A percentile compares a stretch with the other conserved stretches of the same genome.
phyloP scores from a whole-genome alignment of 306 rosid genomes.

The Heteromeles arbutifolia region DNA sequence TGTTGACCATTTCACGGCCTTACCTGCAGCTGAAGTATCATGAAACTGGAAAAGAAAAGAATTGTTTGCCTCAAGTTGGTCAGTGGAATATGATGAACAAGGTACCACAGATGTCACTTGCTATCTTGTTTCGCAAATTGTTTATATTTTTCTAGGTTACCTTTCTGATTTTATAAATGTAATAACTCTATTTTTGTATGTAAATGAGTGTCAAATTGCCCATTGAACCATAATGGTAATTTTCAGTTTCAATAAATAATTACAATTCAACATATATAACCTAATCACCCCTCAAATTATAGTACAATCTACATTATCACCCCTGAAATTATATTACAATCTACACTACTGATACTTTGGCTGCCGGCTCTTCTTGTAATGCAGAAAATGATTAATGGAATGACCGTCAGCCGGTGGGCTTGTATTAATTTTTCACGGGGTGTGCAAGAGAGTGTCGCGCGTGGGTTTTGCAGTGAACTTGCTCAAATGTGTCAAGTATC shows the following conservation, averaged over 20 bases:
- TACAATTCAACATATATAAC: not conserved
- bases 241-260: not conserved
- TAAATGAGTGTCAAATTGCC: not conserved
- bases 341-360: conserved; percentile 5
- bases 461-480: conserved; percentile 78
- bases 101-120: conserved; percentile 34
- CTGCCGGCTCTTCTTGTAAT: conserved; percentile 13
- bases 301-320: not conserved
- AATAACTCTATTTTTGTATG: not conserved
- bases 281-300: not conserved
- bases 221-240: not conserved
- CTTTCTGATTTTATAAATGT: not conserved
- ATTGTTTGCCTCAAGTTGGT: conserved; percentile 97
- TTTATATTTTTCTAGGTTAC: not conserved
- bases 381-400: conserved; percentile 98
- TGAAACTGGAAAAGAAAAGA: conserved; percentile 90
- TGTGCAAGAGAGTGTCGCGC: conserved; percentile 84
- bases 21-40: conserved; percentile 80
- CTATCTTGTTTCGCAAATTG: not conserved
- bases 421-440: conserved; percentile 88
- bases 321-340: not conserved
- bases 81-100: conserved; percentile 99
- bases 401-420: conserved; percentile 95
- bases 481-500: conserved; percentile 98
- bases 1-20: conserved; percentile 9